Percentiles rank a stretch among this genome's conserved stretches.
Conservation (phyloP, 1,139 yeast genomes). For the Lodderomyces pseudojiufengensis region DNA sequence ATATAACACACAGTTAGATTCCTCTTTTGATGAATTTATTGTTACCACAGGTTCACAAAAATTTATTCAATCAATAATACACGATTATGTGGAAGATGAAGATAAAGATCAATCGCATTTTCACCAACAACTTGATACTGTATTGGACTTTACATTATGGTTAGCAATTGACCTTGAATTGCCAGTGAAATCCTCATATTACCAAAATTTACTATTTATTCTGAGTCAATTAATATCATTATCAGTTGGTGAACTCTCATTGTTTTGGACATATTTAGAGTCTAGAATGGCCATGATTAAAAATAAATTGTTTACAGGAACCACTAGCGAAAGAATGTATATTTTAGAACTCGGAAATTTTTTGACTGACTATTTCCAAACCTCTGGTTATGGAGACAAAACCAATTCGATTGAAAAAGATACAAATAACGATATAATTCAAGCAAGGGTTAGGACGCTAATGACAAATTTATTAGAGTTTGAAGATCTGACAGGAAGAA, state of each 20-base stretch:
- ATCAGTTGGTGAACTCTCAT: slow-evolving; percentile 20
- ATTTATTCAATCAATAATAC: slow-evolving; percentile 12
- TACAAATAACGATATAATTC: slow-evolving; percentile 36
- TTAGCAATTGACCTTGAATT: slow-evolving; percentile 14
- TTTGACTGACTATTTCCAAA: slow-evolving; percentile 30
- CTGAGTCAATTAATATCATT: slow-evolving; percentile 21
- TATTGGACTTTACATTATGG: slow-evolving; percentile 25
- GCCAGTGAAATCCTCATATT: slow-evolving; percentile 21
- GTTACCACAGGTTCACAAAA: slow-evolving; percentile 19
- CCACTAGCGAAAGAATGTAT: slow-evolving; percentile 34
- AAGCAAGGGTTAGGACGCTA: slow-evolving; percentile 34
- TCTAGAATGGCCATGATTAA: slow-evolving; percentile 23
- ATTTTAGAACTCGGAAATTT: slow-evolving; percentile 38
- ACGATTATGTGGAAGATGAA: slow-evolving; percentile 5
- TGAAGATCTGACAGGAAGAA: slow-evolving; percentile 47
- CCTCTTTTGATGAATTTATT: slow-evolving; percentile 18
- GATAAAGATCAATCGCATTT: slow-evolving; percentile 1
- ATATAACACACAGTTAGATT: slow-evolving; percentile 11
- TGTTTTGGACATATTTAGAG: slow-evolving; percentile 40
- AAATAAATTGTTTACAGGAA: slow-evolving; percentile 25
- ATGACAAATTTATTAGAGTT: slow-evolving; percentile 32
- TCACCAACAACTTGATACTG: slow-evolving; percentile 18
- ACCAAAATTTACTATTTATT: slow-evolving; percentile 20
- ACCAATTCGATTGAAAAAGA: slow-evolving; percentile 34
- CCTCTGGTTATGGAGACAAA: slow-evolving; percentile 18